Conservation (phyloP, 1,139 yeast genomes). For the Pichia sp. region DNA sequence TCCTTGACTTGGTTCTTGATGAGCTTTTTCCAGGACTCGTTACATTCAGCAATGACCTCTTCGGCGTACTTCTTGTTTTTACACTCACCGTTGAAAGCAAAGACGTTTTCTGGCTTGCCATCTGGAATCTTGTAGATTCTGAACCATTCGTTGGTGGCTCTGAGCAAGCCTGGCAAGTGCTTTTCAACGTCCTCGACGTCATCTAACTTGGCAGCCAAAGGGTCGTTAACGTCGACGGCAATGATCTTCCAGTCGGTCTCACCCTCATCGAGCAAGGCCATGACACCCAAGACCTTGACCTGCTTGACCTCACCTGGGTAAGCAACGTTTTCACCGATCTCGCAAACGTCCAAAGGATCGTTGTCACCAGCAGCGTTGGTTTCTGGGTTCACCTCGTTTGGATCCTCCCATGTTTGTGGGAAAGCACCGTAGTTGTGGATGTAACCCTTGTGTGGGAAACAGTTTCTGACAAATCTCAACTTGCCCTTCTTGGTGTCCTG, state of each 20-base stretch:
- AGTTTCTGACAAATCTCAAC: constrained; percentile 77
- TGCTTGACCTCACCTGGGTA: constrained; percentile 73
- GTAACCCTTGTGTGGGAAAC: constrained; percentile 89
- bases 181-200: constrained; percentile 74
- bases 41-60: constrained; percentile 64
- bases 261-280: constrained; percentile 88
- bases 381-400: constrained; percentile 63
- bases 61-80: constrained; percentile 71
- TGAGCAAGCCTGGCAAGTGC: constrained; percentile 75
- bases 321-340: constrained; percentile 72
- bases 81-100: constrained; percentile 82
- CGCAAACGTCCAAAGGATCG: constrained; percentile 89
- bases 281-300: constrained; percentile 79
- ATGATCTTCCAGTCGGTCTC: constrained; percentile 93
- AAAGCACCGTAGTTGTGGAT: constrained; percentile 91
- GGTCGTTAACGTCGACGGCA: constrained; percentile 71
- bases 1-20: constrained; percentile 46
- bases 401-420: constrained; percentile 96
- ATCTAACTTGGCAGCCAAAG: constrained; percentile 65
- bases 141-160: constrained; percentile 87
- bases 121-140: constrained; percentile 87
- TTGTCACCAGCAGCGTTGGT: constrained; percentile 83
- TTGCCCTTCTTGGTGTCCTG: constrained; percentile 85
- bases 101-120: constrained; percentile 82
- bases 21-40: constrained; percentile 68